Evolutionary conservation across 75 land plant species (phyloP).

Genomic region (Cunninghamia lanceolata): DNA sequence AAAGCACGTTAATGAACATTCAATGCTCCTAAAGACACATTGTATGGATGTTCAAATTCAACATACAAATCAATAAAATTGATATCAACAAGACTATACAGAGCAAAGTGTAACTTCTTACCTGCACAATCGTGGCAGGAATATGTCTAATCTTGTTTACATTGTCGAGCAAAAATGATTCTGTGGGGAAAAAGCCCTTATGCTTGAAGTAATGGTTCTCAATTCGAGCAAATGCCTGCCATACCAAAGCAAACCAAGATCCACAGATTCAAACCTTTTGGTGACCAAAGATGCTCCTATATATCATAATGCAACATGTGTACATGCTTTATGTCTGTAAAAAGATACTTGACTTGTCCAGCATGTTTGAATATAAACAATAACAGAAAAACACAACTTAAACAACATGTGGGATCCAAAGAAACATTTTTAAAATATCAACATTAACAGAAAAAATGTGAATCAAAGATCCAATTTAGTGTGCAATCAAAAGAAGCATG

Average conservation of each 20-base stretch:
- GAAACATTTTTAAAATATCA: neutral
- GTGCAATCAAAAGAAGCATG: neutral
- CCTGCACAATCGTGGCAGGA: conserved; percentile 88
- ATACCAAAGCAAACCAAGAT: neutral
- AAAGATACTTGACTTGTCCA: neutral
- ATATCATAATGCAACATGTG: neutral
- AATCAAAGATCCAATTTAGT: neutral
- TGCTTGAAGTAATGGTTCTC: conserved; percentile 95
- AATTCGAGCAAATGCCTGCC: conserved; percentile 96
- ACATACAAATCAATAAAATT: neutral
- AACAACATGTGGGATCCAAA: neutral
- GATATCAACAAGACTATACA: neutral
- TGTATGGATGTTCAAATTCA: neutral
- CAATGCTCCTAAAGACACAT: neutral
- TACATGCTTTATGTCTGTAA: neutral
- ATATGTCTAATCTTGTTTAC: conserved; percentile 94
- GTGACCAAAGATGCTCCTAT: neutral
- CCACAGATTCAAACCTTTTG: neutral
- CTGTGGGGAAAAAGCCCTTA: conserved; percentile 88
- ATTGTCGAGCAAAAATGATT: conserved; percentile 90
- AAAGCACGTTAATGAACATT: neutral
- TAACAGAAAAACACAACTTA: neutral
- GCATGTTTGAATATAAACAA: neutral
- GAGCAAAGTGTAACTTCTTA: conserved; percentile 7
- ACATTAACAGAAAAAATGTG: neutral